These are phyloP conservation scores for Coleophoma cylindrospora DNA, from an alignment of 2,329 filamentous ascomycete genomes.

Conservation along the genomic window DNA sequence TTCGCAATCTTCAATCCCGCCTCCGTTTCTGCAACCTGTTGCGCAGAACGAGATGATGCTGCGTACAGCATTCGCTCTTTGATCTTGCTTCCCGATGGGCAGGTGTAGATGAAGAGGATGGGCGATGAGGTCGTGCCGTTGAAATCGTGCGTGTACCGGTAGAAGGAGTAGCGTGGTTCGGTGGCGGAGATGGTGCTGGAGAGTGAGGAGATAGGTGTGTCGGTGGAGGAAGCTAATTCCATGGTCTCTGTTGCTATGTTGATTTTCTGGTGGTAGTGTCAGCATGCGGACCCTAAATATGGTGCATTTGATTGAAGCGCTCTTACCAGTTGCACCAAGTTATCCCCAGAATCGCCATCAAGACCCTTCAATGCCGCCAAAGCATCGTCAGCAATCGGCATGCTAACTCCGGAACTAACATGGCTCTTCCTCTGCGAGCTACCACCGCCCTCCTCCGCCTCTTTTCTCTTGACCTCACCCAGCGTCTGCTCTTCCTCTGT, in stretches of 20 bases:
- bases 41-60: slow-evolving; percentile 61
- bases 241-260: slow-evolving; percentile 65
- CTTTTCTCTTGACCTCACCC: slow-evolving; percentile 68
- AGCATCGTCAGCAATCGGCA: slow-evolving; percentile 55
- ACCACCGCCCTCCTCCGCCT: slow-evolving; percentile 68
- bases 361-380: slow-evolving; percentile 58
- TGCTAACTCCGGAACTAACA: slow-evolving; percentile 36
- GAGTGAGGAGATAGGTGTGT: slow-evolving; percentile 53
- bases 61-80: slow-evolving; percentile 86
- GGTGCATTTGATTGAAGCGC: neutral
- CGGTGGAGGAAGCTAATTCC: slow-evolving; percentile 51
- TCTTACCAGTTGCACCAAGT: slow-evolving; percentile 62
- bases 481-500: slow-evolving; percentile 73
- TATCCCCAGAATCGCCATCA: slow-evolving; percentile 39
- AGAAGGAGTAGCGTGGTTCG: slow-evolving; percentile 77
- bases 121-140: slow-evolving; percentile 47
- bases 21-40: slow-evolving; percentile 60
- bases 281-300: neutral
- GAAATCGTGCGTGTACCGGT: slow-evolving; percentile 57
- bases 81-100: slow-evolving; percentile 66
- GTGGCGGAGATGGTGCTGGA: slow-evolving; percentile 54
- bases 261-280: slow-evolving; percentile 51
- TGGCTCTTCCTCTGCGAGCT: slow-evolving; percentile 52
- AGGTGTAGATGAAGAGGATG: slow-evolving; percentile 79
- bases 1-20: slow-evolving; percentile 64